Evolutionary conservation across 2,329 filamentous ascomycete species (phyloP).

Genomic region (Aspergillus awamori): DNA sequence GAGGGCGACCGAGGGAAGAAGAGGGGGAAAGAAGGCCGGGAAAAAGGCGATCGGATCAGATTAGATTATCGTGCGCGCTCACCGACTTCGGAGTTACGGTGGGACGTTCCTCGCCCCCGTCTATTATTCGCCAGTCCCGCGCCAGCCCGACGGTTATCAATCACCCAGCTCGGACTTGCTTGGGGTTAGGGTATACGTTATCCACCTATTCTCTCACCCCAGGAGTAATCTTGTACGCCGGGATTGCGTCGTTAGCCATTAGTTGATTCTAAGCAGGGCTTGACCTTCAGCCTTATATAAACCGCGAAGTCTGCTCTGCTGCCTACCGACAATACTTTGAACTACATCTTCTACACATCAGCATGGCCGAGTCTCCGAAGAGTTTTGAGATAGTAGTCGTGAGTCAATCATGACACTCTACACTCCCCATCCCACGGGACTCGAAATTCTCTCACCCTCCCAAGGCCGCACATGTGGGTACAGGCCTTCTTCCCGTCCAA

Average conservation of each 20-base stretch:
- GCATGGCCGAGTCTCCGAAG: not conserved
- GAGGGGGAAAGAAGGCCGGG: constrained; percentile 10
- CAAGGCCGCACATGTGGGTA: not conserved
- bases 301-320: too few relatives aligned
- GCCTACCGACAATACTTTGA: too few relatives aligned
- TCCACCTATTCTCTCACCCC: not conserved
- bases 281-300: too few relatives aligned
- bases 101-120: constrained; percentile 2
- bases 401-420: not conserved
- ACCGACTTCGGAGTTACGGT: constrained; percentile 27
- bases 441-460: constrained; percentile 5
- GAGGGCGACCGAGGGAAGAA: constrained; percentile 13
- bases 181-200: constrained; percentile 11
- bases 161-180: constrained; percentile 10
- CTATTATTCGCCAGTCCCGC: constrained; percentile 15
- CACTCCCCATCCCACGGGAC: not conserved
- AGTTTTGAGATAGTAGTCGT: not conserved
- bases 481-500: not conserved
- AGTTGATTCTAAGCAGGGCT: not conserved
- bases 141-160: constrained; percentile 21
- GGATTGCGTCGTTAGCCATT: not conserved
- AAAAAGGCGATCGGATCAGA: constrained; percentile 34
- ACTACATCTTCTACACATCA: too few relatives aligned
- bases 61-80: constrained; percentile 36
- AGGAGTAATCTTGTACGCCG: not conserved